Evolutionary conservation across 305 asterid genomes (phyloP).

Genomic region (Solanum hybrid): DNA sequence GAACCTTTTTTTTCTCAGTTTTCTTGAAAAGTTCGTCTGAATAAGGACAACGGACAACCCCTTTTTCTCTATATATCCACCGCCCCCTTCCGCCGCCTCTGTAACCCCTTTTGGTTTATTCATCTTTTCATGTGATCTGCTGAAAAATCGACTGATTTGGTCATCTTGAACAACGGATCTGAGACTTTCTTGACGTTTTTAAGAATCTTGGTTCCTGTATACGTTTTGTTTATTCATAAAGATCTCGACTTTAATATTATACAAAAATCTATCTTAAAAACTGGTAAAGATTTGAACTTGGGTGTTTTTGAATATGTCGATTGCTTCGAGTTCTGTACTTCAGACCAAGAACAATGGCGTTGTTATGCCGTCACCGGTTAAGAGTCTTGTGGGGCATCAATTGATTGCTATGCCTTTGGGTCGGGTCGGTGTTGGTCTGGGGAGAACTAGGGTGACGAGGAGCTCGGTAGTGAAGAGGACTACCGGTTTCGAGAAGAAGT

Average conservation of each 20-base stretch:
- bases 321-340: constrained; percentile 30
- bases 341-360: constrained; percentile 19
- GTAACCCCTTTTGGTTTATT: background rate
- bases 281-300: background rate
- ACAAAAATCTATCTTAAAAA: background rate
- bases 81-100: background rate
- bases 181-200: background rate
- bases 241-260: background rate
- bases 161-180: constrained; percentile 6
- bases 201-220: background rate
- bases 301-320: constrained; percentile 42
- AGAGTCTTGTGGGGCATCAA: constrained; percentile 57
- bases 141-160: background rate
- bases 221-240: background rate
- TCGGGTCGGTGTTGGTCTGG: constrained; percentile 25
- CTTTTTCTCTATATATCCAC: background rate
- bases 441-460: background rate
- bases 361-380: constrained; percentile 17
- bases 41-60: background rate
- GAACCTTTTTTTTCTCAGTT: background rate
- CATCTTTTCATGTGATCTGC: background rate
- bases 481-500: constrained; percentile 29
- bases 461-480: constrained; percentile 12
- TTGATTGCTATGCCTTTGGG: constrained; percentile 59
- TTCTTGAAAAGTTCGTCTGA: constrained; percentile 1